These are phyloP conservation scores for Marasmius tenuissimus DNA, from an alignment of 1,284 basidiomycete genomes.

Conservation along the genomic window DNA sequence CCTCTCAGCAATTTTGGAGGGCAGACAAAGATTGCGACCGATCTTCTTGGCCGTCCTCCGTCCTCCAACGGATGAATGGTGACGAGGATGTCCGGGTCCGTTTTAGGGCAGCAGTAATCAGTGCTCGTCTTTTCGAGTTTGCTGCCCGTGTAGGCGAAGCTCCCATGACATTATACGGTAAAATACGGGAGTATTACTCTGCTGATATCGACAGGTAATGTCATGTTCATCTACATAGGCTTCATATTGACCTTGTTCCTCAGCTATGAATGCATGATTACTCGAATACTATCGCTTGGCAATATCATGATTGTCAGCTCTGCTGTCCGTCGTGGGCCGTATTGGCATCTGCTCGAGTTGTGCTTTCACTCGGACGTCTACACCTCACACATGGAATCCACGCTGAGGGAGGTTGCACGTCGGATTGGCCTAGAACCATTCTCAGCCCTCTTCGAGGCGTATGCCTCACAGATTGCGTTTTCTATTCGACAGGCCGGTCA, in stretches of 20 bases:
- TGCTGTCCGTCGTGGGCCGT: constrained; percentile 78
- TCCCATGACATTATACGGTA: constrained; percentile 42
- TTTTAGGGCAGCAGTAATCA: constrained; percentile 69
- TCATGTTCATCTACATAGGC: constrained; percentile 1
- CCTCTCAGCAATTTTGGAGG: constrained; percentile 52
- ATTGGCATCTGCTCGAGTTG: constrained; percentile 85
- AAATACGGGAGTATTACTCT: constrained; percentile 43
- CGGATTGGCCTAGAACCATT: constrained; percentile 70
- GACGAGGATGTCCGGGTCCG: constrained; percentile 89
- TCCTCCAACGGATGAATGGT: constrained; percentile 53
- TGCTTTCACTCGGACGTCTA: constrained; percentile 49
- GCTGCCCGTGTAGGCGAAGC: constrained; percentile 27
- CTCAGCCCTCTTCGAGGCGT: constrained; percentile 74
- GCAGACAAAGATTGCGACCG: constrained; percentile 27
- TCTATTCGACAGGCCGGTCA: constrained; percentile 52
- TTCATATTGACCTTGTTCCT: constrained; percentile 8
- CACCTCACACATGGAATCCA: constrained; percentile 60
- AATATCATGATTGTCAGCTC: constrained; percentile 87
- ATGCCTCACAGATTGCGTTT: constrained; percentile 76
- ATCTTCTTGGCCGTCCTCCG: constrained; percentile 39
- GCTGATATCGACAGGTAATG: constrained; percentile 48
- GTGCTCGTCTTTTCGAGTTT: constrained; percentile 60
- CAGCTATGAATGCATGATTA: constrained; percentile 79
- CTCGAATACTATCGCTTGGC: constrained; percentile 74
- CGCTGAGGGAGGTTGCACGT: constrained; percentile 63